phyloP scores from a whole-genome alignment of 345 rosid genomes.

The Sisymbrium altissimum region DNA sequence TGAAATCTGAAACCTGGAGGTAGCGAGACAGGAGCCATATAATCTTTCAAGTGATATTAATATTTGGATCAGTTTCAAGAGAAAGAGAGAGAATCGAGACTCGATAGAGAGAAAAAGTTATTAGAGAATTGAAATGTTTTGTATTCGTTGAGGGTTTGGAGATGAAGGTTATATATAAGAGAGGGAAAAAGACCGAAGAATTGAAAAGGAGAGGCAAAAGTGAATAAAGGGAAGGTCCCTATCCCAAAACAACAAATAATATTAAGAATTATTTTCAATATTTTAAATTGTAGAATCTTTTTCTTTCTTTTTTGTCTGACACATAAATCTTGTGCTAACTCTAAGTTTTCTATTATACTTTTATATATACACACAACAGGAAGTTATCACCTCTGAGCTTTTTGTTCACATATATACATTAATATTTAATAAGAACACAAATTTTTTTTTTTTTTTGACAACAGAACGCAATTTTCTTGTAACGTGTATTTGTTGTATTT shows the following conservation, averaged over 20 bases:
- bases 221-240: slow-evolving; percentile 27
- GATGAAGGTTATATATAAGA: slow-evolving; percentile 24
- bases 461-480: not conserved
- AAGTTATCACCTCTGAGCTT: not conserved
- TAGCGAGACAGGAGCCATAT: slow-evolving; percentile 68
- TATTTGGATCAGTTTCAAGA: not conserved
- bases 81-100: not conserved
- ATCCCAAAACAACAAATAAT: slow-evolving; percentile 23
- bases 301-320: not conserved
- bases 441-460: too few relatives aligned
- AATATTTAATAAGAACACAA: not conserved
- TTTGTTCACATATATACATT: not conserved
- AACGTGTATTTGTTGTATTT: not conserved
- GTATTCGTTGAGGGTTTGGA: slow-evolving; percentile 23
- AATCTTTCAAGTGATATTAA: too few relatives aligned
- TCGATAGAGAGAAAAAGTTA: slow-evolving; percentile 6
- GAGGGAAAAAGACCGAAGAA: not conserved
- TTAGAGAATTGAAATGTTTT: slow-evolving; percentile 9
- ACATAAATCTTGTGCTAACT: not conserved
- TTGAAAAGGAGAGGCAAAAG: slow-evolving; percentile 25
- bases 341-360: not conserved
- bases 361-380: not conserved
- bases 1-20: slow-evolving; percentile 87
- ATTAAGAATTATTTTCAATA: not conserved
- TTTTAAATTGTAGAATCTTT: not conserved